phyloP scores from a whole-genome alignment of 2,329 filamentous ascomycete genomes.

The Claviceps purpurea region DNA sequence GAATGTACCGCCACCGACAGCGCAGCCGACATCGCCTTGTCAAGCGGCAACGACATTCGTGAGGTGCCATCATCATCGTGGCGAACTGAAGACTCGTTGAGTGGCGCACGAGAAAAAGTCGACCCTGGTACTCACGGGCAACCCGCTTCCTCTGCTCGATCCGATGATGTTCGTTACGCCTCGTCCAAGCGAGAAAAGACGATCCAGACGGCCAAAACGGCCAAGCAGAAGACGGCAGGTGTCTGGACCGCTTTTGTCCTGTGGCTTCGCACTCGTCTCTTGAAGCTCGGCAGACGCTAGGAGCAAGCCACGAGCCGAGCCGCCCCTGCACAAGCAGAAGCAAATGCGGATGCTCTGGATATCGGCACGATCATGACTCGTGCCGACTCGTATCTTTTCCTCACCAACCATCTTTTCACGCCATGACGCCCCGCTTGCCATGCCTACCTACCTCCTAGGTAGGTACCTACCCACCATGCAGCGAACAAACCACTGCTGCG shows the following conservation, averaged over 20 bases:
- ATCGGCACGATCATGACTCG: not conserved
- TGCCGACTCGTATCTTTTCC: not conserved
- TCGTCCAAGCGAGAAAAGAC: constrained; percentile 27
- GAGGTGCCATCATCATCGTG: constrained; percentile 9
- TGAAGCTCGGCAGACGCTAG: constrained; percentile 28
- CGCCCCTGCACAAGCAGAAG: not conserved
- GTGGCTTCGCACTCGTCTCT: constrained; percentile 44
- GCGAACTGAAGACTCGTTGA: constrained; percentile 14
- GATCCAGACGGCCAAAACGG: constrained; percentile 34
- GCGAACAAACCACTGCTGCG: too few relatives aligned
- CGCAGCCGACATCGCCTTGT: constrained; percentile 19
- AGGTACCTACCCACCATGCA: too few relatives aligned
- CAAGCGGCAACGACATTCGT: constrained; percentile 18
- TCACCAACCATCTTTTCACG: not conserved
- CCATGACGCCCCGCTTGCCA: not conserved
- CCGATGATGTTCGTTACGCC: constrained; percentile 31
- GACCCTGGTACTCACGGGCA: constrained; percentile 15
- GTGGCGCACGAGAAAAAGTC: constrained; percentile 27
- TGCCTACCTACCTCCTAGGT: too few relatives aligned
- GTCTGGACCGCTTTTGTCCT: constrained; percentile 51
- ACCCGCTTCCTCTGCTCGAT: constrained; percentile 15
- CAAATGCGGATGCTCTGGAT: not conserved
- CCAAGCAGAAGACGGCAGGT: constrained; percentile 47
- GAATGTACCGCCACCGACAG: constrained; percentile 18
- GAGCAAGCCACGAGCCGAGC: constrained; percentile 10